Percentiles rank a stretch among this genome's conserved stretches.
These are phyloP conservation scores for Triticum turgidum DNA, from an alignment of 176 grass and related monocot species.

Conservation along the genomic window DNA sequence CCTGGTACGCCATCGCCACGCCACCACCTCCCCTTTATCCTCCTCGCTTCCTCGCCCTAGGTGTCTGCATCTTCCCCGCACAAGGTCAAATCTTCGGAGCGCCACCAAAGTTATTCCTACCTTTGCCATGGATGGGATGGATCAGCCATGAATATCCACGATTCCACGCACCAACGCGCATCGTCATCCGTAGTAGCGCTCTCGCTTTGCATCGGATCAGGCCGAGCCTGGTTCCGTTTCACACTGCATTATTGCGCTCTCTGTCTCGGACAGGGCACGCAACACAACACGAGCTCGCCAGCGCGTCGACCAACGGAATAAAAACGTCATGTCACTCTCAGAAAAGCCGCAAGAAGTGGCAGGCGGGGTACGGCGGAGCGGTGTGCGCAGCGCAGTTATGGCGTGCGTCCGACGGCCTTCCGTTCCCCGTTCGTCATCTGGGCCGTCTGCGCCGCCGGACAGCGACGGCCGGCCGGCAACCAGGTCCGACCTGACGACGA, in stretches of 20 bases:
- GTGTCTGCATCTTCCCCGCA: not conserved
- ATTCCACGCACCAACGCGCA: not conserved
- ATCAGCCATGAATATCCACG: not conserved
- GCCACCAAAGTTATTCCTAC: not conserved
- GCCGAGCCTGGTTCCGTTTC: not conserved
- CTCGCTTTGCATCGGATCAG: conserved; percentile 3
- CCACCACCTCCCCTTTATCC: not conserved
- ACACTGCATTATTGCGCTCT: conserved; percentile 19
- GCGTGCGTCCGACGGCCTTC: not conserved
- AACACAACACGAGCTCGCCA: not conserved
- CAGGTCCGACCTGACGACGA: not conserved
- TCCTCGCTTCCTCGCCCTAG: no score
- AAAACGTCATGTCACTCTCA: conserved; percentile 21
- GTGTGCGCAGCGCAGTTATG: not conserved
- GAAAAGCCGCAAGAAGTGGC: not conserved
- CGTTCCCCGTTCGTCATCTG: not conserved
- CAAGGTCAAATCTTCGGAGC: not conserved
- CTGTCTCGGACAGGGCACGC: not conserved
- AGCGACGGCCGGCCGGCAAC: not conserved
- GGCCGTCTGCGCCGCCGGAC: not conserved
- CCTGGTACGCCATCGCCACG: conserved; percentile 40
- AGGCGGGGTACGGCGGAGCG: not conserved
- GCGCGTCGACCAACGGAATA: conserved; percentile 38
- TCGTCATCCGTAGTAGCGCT: not conserved
- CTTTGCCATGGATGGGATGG: not conserved